phyloP scores from a whole-genome alignment of 1,284 basidiomycete genomes.

The Schizophyllum commune region DNA sequence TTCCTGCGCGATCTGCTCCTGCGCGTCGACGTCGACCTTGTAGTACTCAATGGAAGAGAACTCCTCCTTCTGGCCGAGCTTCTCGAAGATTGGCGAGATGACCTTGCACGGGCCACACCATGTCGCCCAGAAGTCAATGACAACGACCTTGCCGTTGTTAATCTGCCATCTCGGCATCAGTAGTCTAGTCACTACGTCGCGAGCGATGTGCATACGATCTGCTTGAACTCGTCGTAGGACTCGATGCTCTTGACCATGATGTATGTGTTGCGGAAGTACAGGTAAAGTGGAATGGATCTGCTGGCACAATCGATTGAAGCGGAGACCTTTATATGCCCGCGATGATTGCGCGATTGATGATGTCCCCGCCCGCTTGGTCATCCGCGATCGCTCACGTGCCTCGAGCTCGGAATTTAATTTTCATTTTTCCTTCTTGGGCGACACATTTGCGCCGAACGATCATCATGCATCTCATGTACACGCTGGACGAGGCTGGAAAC shows the following conservation, averaged over 20 bases:
- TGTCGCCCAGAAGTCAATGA: constrained; percentile 77
- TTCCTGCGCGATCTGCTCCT: constrained; percentile 46
- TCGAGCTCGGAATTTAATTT: background rate
- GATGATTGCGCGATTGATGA: background rate
- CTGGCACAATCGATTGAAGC: background rate
- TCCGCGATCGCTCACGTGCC: background rate
- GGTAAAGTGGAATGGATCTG: background rate
- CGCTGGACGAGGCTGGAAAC: constrained; percentile 71
- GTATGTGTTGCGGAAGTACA: background rate
- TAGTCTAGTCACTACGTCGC: background rate
- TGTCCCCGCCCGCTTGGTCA: background rate
- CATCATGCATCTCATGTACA: constrained; percentile 92
- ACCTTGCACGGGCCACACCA: constrained; percentile 73
- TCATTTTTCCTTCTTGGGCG: too few species aligned
- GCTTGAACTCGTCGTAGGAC: background rate
- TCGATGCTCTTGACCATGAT: background rate
- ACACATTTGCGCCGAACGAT: too few species aligned
- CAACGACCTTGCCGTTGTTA: constrained; percentile 44
- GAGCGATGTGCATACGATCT: background rate
- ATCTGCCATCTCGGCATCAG: constrained; percentile 36
- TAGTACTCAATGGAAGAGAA: constrained; percentile 44
- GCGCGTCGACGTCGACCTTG: constrained; percentile 78
- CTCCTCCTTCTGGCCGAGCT: constrained; percentile 38
- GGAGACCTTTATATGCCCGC: background rate
- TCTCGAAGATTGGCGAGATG: constrained; percentile 77